Conservation (phyloP, 1,139 yeast species). For the Pichia terricola region DNA sequence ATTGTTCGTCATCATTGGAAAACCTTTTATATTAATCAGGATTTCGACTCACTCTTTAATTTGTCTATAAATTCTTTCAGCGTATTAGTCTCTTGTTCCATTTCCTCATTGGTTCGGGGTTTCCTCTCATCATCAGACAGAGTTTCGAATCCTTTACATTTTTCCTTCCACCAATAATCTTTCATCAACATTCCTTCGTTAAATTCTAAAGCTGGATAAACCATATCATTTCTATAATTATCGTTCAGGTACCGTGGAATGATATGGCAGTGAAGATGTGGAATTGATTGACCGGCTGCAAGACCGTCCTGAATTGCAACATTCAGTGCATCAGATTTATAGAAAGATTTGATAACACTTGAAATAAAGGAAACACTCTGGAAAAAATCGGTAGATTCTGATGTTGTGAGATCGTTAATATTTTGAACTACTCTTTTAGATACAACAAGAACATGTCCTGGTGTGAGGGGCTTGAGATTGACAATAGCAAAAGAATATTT, state of each 20-base stretch:
- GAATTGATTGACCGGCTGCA: conserved; percentile 88
- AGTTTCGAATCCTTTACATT: conserved; percentile 26
- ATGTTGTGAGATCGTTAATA: conserved; percentile 56
- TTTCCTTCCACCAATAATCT: conserved; percentile 15
- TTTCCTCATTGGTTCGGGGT: conserved; percentile 46
- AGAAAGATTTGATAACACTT: conserved; percentile 50
- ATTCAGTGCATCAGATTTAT: conserved; percentile 73
- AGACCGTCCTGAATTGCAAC: conserved; percentile 94
- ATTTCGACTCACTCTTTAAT: conserved; percentile 9
- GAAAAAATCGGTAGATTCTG: conserved; percentile 74
- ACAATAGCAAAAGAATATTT: conserved; percentile 71
- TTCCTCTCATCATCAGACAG: conserved; percentile 39
- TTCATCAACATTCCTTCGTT: conserved; percentile 24
- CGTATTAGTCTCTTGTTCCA: conserved; percentile 57
- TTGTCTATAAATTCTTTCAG: conserved; percentile 35
- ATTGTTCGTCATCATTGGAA: too few relatives aligned
- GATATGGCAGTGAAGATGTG: conserved; percentile 87
- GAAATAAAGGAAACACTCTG: conserved; percentile 64
- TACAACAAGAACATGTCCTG: conserved; percentile 86
- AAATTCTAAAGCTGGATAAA: conserved; percentile 53
- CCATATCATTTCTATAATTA: conserved; percentile 55
- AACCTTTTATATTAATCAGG: too few relatives aligned
- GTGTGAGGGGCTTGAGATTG: conserved; percentile 78
- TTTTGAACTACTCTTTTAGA: conserved; percentile 61
- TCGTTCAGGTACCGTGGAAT: conserved; percentile 68